A percentile compares a stretch with the other conserved stretches of the same genome.
phyloP scores from a whole-genome alignment of 805 yeast species.

The Lachancea mirantina region DNA sequence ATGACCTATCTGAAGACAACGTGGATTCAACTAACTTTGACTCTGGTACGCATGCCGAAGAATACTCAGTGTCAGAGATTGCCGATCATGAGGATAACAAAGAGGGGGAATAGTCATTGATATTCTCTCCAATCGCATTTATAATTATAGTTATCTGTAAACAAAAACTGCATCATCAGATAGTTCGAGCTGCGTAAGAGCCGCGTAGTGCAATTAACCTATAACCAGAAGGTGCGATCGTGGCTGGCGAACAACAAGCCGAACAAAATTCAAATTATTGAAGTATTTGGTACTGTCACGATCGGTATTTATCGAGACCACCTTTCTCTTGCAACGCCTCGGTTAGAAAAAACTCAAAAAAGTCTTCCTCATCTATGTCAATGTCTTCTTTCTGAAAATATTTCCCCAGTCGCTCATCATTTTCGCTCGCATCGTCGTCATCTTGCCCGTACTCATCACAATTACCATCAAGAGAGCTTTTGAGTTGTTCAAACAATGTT shows the following conservation, averaged over 20 bases:
- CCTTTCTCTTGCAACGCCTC: constrained; percentile 45
- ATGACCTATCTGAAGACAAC: constrained; percentile 7
- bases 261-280: not conserved
- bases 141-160: no score
- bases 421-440: constrained; percentile 6
- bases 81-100: constrained; percentile 26
- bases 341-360: constrained; percentile 54
- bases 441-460: constrained; percentile 3
- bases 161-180: no score
- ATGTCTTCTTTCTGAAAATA: constrained; percentile 31
- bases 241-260: no score
- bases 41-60: constrained; percentile 10
- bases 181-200: no score
- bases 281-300: constrained; percentile 6
- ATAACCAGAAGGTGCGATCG: no score
- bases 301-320: constrained; percentile 37
- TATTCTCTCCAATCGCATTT: no score
- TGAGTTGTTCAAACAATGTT: no score
- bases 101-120: no score
- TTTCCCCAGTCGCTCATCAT: constrained; percentile 22
- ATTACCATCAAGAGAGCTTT: no score
- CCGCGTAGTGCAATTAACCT: no score
- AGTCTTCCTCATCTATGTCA: constrained; percentile 60
- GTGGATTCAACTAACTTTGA: not conserved
- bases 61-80: constrained; percentile 16